These are phyloP conservation scores for Metroxylon sagu DNA, from an alignment of 176 grass and related monocot genomes.

Conservation along the genomic window DNA sequence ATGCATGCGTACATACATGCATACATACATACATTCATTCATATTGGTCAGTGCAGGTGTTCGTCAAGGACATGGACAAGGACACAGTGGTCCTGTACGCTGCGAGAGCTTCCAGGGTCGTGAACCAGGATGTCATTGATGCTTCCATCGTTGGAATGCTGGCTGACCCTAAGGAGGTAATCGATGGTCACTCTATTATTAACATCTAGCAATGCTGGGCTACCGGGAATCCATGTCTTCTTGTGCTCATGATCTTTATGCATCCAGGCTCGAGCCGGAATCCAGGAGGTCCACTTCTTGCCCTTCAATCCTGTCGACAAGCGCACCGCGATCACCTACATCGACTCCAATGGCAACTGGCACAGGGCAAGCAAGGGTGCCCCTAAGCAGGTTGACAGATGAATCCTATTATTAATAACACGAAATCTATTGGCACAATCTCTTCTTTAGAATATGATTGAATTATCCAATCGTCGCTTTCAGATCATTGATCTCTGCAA, in stretches of 20 bases:
- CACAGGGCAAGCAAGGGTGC: constrained; percentile 88
- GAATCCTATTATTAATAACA: too few relatives aligned
- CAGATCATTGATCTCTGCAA: constrained; percentile 88
- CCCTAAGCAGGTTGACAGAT: constrained; percentile 37
- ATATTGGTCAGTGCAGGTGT: constrained; percentile 20
- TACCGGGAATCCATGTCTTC: background rate
- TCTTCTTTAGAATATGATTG: too few relatives aligned
- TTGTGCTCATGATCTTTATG: background rate
- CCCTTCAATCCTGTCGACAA: constrained; percentile 93
- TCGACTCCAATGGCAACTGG: constrained; percentile 72
- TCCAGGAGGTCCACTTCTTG: constrained; percentile 75
- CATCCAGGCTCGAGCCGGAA: constrained; percentile 54
- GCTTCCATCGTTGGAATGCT: constrained; percentile 87
- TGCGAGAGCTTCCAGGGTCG: constrained; percentile 67
- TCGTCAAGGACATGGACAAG: constrained; percentile 60
- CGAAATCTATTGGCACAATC: too few relatives aligned
- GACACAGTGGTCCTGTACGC: constrained; percentile 69
- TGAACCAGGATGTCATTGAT: constrained; percentile 98
- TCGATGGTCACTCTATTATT: background rate
- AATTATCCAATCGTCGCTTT: background rate
- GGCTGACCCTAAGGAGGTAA: constrained; percentile 62
- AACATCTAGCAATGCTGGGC: too few relatives aligned
- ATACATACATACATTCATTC: too few relatives aligned
- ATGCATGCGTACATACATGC: too few relatives aligned
- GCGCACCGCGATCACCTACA: constrained; percentile 91